Evolutionary conservation across 1,284 basidiomycete species (phyloP).

Genomic region (Microbotryum violaceum): DNA sequence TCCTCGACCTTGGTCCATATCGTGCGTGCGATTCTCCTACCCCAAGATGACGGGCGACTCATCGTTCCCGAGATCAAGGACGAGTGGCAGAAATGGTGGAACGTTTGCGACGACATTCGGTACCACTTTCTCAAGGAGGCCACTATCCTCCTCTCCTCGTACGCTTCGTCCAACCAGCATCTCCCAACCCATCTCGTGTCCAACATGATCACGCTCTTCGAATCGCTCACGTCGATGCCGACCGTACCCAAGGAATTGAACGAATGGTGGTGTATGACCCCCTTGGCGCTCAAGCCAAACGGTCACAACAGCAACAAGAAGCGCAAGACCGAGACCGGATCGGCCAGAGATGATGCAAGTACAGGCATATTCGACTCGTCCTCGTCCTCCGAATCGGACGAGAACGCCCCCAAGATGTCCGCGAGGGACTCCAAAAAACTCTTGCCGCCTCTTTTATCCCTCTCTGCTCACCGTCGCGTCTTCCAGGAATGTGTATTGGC

Average conservation of each 20-base stretch:
- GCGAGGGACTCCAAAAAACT: constrained; percentile 22
- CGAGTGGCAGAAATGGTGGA: constrained; percentile 54
- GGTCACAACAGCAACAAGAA: constrained; percentile 31
- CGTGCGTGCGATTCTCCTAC: constrained; percentile 52
- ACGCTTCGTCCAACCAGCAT: not conserved
- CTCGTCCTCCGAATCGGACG: constrained; percentile 40
- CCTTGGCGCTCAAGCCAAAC: constrained; percentile 31
- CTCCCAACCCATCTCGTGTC: constrained; percentile 38
- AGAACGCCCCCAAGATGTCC: constrained; percentile 27
- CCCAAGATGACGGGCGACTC: constrained; percentile 14
- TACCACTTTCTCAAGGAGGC: constrained; percentile 88
- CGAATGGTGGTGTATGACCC: constrained; percentile 68
- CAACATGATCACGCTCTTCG: constrained; percentile 69
- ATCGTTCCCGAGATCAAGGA: constrained; percentile 55
- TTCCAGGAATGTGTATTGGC: constrained; percentile 39
- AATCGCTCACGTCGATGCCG: constrained; percentile 74
- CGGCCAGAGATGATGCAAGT: constrained; percentile 47
- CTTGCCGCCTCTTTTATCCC: constrained; percentile 29
- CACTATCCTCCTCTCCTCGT: constrained; percentile 31
- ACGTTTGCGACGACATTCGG: constrained; percentile 67
- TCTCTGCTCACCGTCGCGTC: constrained; percentile 34
- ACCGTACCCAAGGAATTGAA: constrained; percentile 66
- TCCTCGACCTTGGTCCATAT: constrained; percentile 61
- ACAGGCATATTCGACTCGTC: constrained; percentile 70
- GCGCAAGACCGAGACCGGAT: constrained; percentile 42